These are phyloP conservation scores for Hysterium pulicare DNA, from an alignment of 2,329 filamentous ascomycete genomes.

Conservation along the genomic window DNA sequence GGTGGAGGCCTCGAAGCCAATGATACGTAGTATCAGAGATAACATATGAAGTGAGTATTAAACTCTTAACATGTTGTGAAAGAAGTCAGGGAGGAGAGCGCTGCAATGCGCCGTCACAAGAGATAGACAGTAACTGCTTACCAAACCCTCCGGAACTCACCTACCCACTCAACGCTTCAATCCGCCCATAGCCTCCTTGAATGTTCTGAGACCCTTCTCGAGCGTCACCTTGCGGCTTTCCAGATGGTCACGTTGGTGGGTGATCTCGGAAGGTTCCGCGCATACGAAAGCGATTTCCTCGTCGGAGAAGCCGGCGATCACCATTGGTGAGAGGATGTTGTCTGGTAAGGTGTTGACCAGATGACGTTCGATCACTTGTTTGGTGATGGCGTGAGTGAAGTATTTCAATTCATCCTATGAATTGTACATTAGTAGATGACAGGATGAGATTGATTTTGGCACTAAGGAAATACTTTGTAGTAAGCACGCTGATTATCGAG, in stretches of 20 bases:
- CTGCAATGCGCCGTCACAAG: too few species aligned
- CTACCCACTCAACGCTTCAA: neutral
- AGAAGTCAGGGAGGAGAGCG: too few species aligned
- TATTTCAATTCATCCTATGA: slow-evolving; percentile 32
- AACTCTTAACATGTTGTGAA: too few species aligned
- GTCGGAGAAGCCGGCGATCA: slow-evolving; percentile 30
- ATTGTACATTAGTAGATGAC: neutral
- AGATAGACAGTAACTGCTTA: too few species aligned
- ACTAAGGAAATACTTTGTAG: slow-evolving; percentile 29
- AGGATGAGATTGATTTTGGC: neutral
- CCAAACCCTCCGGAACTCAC: too few species aligned
- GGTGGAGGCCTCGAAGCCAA: too few species aligned
- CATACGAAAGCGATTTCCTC: slow-evolving; percentile 32
- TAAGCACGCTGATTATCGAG: slow-evolving; percentile 34
- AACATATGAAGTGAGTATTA: too few species aligned
- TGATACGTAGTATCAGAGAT: too few species aligned
- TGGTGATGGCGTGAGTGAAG: slow-evolving; percentile 33
- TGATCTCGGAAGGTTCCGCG: slow-evolving; percentile 30
- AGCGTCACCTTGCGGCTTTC: slow-evolving; percentile 29
- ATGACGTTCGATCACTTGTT: slow-evolving; percentile 39
- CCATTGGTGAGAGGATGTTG: slow-evolving; percentile 27
- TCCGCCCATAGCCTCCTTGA: slow-evolving; percentile 27
- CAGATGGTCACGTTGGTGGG: slow-evolving; percentile 23
- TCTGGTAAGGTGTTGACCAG: slow-evolving; percentile 28
- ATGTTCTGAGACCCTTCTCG: slow-evolving; percentile 34